Conservation (phyloP, 108 stramenopile species). For the Poteriospumella lacustris region DNA sequence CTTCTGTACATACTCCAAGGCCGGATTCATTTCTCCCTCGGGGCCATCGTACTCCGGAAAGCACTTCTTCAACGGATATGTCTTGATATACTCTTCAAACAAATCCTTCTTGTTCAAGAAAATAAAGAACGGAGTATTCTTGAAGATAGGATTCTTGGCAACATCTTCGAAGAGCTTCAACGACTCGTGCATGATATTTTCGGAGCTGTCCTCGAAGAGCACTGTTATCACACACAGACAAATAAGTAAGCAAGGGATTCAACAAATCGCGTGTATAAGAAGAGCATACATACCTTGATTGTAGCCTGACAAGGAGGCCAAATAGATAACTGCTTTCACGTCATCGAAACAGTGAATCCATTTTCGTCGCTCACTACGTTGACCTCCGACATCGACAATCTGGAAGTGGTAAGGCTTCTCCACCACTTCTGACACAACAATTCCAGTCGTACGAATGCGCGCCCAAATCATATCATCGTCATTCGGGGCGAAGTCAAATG, state of each 20-base stretch:
- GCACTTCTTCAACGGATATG: slow-evolving; percentile 36
- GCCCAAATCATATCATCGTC: slow-evolving; percentile 87
- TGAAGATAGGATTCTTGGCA: slow-evolving; percentile 45
- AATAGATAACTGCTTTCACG: slow-evolving; percentile 42
- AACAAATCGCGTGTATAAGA: too few relatives aligned
- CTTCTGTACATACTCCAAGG: slow-evolving; percentile 35
- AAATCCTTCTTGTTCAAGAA: slow-evolving; percentile 52
- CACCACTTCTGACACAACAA: slow-evolving; percentile 32
- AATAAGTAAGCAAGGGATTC: too few relatives aligned
- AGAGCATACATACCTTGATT: slow-evolving; percentile 33
- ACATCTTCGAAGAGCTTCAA: slow-evolving; percentile 45
- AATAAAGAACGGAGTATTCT: slow-evolving; percentile 42
- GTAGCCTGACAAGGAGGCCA: slow-evolving; percentile 43
- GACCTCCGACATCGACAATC: slow-evolving; percentile 56
- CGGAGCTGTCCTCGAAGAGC: slow-evolving; percentile 48
- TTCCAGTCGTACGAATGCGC: slow-evolving; percentile 91
- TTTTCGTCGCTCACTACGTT: slow-evolving; percentile 55
- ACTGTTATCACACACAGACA: too few relatives aligned
- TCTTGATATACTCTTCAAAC: slow-evolving; percentile 43
- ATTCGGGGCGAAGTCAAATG: slow-evolving; percentile 70
- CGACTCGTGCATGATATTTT: slow-evolving; percentile 43
- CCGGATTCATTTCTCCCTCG: slow-evolving; percentile 39
- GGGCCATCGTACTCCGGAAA: slow-evolving; percentile 50
- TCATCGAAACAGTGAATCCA: slow-evolving; percentile 61
- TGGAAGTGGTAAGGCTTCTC: slow-evolving; percentile 28